Percentiles rank a stretch among this genome's conserved stretches.
Evolutionary conservation across 805 yeast genomes (phyloP).

Genomic region (Candida stauntonica): DNA sequence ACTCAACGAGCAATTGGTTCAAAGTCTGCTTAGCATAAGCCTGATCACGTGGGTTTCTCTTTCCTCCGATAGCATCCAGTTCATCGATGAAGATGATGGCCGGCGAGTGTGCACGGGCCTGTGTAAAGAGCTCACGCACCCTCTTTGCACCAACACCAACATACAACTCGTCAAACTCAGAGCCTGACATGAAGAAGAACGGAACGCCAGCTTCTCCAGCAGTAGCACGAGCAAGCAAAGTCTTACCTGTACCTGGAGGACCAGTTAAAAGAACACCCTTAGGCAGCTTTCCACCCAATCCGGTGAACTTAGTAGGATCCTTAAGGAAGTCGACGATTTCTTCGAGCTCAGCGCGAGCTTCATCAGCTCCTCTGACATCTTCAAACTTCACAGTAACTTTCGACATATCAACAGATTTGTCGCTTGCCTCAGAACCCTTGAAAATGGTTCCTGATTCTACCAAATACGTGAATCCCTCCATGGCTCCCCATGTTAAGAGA

Average conservation of each 20-base stretch:
- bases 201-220: conserved; percentile 99
- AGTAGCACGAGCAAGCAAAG: conserved; percentile 92
- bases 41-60: conserved; percentile 95
- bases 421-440: conserved; percentile 66
- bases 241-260: conserved; percentile 99
- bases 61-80: conserved; percentile 97
- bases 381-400: conserved; percentile 82
- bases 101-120: conserved; percentile 93
- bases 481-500: conserved; percentile 72
- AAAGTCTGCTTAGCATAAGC: conserved; percentile 97
- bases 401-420: conserved; percentile 77
- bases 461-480: conserved; percentile 70
- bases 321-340: conserved; percentile 97
- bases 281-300: conserved; percentile 95
- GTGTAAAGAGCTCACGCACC: conserved; percentile 87
- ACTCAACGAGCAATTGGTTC: conserved; percentile 90
- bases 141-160: conserved; percentile 99
- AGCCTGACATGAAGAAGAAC: conserved; percentile 96
- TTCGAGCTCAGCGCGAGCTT: conserved; percentile 94
- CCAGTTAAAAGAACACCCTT: conserved; percentile 96
- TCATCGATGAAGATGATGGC: conserved; percentile 97
- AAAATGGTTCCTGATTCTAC: conserved; percentile 81
- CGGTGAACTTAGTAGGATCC: conserved; percentile 94
- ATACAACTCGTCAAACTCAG: conserved; percentile 95
- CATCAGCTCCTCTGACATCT: conserved; percentile 97